A percentile compares a stretch with the other conserved stretches of the same genome.
phyloP scores from a whole-genome alignment of 2,329 filamentous ascomycete genomes.

The Penicillium sp. region DNA sequence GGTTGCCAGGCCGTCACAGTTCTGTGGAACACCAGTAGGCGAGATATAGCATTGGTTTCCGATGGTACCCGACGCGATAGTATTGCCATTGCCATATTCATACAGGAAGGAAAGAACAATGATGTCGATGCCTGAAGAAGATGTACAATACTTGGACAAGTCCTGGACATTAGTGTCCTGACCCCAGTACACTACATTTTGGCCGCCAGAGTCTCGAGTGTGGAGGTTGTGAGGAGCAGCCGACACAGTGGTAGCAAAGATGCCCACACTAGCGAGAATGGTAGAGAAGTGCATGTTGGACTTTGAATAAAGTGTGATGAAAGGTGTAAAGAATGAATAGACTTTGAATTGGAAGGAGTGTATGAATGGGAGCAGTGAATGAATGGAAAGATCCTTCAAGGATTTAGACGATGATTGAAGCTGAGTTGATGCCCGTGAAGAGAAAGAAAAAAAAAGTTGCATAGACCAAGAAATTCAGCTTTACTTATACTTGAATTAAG shows the following conservation, averaged over 20 bases:
- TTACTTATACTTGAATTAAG: not conserved
- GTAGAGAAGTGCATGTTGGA: constrained; percentile 10
- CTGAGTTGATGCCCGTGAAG: not conserved
- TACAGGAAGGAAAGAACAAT: constrained; percentile 54
- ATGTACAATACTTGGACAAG: constrained; percentile 45
- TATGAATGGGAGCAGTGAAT: not conserved
- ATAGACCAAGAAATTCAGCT: no score
- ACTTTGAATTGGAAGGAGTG: not conserved
- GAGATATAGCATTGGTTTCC: constrained; percentile 49
- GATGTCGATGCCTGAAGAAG: constrained; percentile 50
- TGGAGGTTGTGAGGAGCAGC: constrained; percentile 14
- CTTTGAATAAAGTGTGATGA: not conserved
- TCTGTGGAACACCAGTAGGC: constrained; percentile 13
- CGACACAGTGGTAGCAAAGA: constrained; percentile 7
- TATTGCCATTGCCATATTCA: constrained; percentile 43
- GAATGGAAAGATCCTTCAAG: constrained; percentile 4
- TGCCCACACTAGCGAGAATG: not conserved
- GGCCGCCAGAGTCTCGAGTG: constrained; percentile 15
- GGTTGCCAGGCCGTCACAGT: constrained; percentile 48
- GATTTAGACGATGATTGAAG: not conserved
- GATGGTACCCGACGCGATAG: constrained; percentile 50
- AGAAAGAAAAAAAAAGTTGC: not conserved
- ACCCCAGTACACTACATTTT: constrained; percentile 46
- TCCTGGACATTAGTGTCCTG: constrained; percentile 41
- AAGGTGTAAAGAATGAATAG: not conserved